Evolutionary conservation across 805 yeast genomes (phyloP).

Genomic region (Candida ipomoeae): DNA sequence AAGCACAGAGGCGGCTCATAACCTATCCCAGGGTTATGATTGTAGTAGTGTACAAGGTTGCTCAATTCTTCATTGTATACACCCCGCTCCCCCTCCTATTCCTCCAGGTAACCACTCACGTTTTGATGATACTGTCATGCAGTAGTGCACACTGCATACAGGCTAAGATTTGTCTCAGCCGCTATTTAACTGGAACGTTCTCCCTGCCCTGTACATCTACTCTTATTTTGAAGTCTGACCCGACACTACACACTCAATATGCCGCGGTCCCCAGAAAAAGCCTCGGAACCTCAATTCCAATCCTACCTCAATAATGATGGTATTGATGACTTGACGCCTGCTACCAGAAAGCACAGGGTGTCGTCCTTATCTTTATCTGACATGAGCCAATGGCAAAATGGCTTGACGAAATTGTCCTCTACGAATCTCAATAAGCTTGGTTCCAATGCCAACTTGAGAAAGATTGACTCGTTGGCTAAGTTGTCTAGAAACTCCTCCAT

Average conservation of each 20-base stretch:
- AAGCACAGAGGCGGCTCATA: neutral
- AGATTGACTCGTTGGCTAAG: slow-evolving; percentile 43
- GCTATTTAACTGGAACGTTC: slow-evolving; percentile 2
- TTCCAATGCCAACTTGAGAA: slow-evolving; percentile 35
- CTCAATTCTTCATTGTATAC: neutral
- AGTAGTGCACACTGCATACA: slow-evolving; percentile 3
- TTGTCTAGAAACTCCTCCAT: slow-evolving; percentile 44
- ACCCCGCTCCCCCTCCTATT: neutral
- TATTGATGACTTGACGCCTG: slow-evolving; percentile 62
- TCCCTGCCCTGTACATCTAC: neutral
- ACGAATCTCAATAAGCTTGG: slow-evolving; percentile 33
- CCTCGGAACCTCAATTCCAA: slow-evolving; percentile 26
- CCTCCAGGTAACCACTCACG: neutral
- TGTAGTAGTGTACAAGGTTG: neutral
- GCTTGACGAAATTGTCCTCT: slow-evolving; percentile 38
- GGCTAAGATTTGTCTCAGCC: slow-evolving; percentile 1
- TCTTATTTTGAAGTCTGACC: neutral
- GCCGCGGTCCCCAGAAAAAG: slow-evolving; percentile 8
- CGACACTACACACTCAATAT: neutral
- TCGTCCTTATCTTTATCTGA: slow-evolving; percentile 67
- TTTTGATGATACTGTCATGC: slow-evolving; percentile 1
- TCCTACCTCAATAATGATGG: slow-evolving; percentile 72
- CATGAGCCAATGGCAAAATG: slow-evolving; percentile 56
- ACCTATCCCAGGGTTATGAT: neutral
- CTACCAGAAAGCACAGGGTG: slow-evolving; percentile 56